Evolutionary conservation across 345 rosid genomes (phyloP).

Genomic region (Gossypium sturtianum): DNA sequence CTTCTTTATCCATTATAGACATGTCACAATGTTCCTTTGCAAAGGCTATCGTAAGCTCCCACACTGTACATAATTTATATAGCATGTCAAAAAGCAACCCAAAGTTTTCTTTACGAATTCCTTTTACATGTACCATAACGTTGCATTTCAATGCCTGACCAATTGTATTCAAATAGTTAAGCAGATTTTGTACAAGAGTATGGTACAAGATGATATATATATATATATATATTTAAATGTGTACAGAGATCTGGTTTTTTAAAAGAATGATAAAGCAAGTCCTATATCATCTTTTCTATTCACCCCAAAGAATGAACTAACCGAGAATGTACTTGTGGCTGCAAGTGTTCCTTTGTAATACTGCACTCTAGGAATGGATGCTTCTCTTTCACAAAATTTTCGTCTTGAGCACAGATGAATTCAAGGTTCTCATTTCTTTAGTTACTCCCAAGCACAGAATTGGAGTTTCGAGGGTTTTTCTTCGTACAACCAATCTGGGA

Average conservation of each 20-base stretch:
- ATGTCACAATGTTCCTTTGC: neutral
- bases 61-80: neutral
- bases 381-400: neutral
- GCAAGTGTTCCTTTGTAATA: constrained; percentile 21
- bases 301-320: constrained; percentile 40
- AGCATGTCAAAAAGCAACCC: neutral
- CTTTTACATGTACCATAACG: neutral
- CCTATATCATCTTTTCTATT: constrained; percentile 35
- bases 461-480: constrained; percentile 75
- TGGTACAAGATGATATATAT: too few relatives aligned
- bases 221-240: too few relatives aligned
- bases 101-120: neutral
- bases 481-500: constrained; percentile 94
- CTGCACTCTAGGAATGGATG: neutral
- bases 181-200: neutral
- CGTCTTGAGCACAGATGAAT: constrained; percentile 2
- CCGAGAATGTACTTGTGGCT: neutral
- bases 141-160: neutral
- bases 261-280: constrained; percentile 35
- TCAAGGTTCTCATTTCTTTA: constrained; percentile 16
- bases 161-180: neutral
- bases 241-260: neutral
- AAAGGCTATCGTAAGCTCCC: neutral
- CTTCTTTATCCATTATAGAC: neutral
- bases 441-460: constrained; percentile 70